These are phyloP conservation scores for Rubia yunnanensis DNA, from an alignment of 257 asterid species.

Conservation along the genomic window DNA sequence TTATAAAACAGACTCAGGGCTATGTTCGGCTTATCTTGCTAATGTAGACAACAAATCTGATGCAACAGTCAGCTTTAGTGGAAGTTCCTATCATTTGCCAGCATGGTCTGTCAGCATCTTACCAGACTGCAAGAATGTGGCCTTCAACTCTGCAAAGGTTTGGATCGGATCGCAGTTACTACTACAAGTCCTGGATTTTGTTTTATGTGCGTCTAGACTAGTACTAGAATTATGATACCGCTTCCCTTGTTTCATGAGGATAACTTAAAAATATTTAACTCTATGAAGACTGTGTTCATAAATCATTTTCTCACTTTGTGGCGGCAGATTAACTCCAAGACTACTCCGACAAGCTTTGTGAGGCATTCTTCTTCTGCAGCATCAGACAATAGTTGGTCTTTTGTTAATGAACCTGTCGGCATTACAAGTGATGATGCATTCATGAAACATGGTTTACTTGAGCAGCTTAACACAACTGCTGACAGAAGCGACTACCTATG, in stretches of 20 bases:
- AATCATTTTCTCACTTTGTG: background rate
- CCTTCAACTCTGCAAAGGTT: constrained; percentile 73
- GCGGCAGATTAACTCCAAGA: constrained; percentile 65
- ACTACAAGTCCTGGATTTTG: background rate
- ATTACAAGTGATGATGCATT: constrained; percentile 61
- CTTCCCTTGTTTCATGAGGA: no score
- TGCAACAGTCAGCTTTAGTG: constrained; percentile 51
- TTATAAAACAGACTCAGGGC: constrained; percentile 56
- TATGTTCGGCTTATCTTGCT: constrained; percentile 76
- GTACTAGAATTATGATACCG: no score
- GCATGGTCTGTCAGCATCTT: constrained; percentile 92
- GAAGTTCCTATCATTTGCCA: constrained; percentile 60
- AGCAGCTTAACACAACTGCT: constrained; percentile 79
- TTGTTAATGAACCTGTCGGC: constrained; percentile 76
- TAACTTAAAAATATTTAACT: no score
- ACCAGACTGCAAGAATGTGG: constrained; percentile 81
- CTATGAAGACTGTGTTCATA: no score
- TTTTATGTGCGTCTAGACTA: no score
- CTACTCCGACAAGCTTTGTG: constrained; percentile 42
- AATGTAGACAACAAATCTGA: constrained; percentile 50
- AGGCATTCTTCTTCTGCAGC: constrained; percentile 37
- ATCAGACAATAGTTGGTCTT: constrained; percentile 57
- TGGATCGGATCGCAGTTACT: constrained; percentile 6
- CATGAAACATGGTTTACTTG: constrained; percentile 45
- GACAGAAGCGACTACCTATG: constrained; percentile 77